Conservation (phyloP, 2,329 filamentous ascomycete species). For the Corynespora cassiicola region DNA sequence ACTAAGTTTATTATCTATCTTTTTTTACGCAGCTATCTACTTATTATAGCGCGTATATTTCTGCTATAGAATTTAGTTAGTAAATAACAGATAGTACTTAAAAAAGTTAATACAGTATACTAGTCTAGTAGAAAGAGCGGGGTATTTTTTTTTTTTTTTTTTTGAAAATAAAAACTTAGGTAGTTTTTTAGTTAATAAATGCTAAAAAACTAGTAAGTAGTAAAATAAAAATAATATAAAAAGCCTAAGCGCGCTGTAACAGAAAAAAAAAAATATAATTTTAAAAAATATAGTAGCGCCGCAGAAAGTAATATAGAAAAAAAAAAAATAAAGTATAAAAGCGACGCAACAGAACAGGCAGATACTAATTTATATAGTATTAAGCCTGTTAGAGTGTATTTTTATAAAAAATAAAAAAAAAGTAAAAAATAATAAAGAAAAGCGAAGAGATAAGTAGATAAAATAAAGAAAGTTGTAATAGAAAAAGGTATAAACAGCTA, state of each 20-base stretch:
- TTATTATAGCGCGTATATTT: slow-evolving; percentile 9
- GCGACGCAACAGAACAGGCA: slow-evolving; percentile 4
- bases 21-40: slow-evolving; percentile 9
- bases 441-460: too few species aligned
- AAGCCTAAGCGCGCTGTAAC: slow-evolving; percentile 6
- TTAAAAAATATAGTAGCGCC: slow-evolving; percentile 8
- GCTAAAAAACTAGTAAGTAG: slow-evolving; percentile 3
- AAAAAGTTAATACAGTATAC: slow-evolving; percentile 11
- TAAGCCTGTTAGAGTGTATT: slow-evolving; percentile 8
- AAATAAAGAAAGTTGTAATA: too few species aligned
- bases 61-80: slow-evolving; percentile 9
- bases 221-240: slow-evolving; percentile 4
- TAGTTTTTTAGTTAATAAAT: slow-evolving; percentile 3
- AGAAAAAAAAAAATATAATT: slow-evolving; percentile 7
- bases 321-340: slow-evolving; percentile 5
- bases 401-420: too few species aligned
- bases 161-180: slow-evolving; percentile 3
- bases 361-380: slow-evolving; percentile 2
- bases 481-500: too few species aligned
- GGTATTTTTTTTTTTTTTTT: slow-evolving; percentile 6
- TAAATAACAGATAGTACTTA: slow-evolving; percentile 10
- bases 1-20: slow-evolving; percentile 9
- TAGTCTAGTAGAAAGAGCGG: slow-evolving; percentile 8
- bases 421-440: too few species aligned
- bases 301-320: slow-evolving; percentile 6